Evolutionary conservation across 257 asterid species (phyloP), one percentile per base, ranked within the genome.

Genomic region (Ligustrum vulgare): DNA sequence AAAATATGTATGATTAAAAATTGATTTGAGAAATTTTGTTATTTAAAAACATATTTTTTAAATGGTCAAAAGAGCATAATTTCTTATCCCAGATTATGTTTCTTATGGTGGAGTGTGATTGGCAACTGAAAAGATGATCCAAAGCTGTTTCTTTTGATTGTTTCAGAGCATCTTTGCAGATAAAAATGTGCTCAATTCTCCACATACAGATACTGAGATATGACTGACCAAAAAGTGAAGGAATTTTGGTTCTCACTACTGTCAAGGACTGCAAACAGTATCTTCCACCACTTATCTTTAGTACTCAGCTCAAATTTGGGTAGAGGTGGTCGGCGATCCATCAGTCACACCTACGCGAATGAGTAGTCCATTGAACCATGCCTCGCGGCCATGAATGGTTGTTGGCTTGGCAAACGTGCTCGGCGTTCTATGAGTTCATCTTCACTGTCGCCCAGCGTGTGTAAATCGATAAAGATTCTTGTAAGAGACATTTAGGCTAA

Each of bases 61-160:
- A n/a, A n/a, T 70, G 81, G 89, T 85, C 91, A 83, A 87, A 82
- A 85, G 76, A 73, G 68, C 80, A 86, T 90, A 89, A 81, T 88
- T 85, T 81, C 89, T 88, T 84, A 86, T 93, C 91, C 87, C 78
- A 91, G 97, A 91, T 88, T 91, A 95, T 88, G 87, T 51, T 86
- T 93, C 92, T 82, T 75, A 87, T 86, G 91, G 91, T 82, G 91
- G 84, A 82, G 73, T 83, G 82, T 82, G 89, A 86, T 87, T 87
- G 87, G 86, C 81, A 86, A 86, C 90, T 84, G 74, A 84, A 86
- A 85, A 78, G 84, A 79, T 73, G 62, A 80, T 79, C 83, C 72
- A 87, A 88, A 90, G 87, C 93, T 86, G 89, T 89, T 88, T 80
- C 33, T 12, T 80, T 81, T 73, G 77, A 81, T 84, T 81, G 84